A percentile compares a stretch with the other conserved stretches of the same genome.
These are phyloP conservation scores for Psilocybe cubensis DNA, from an alignment of 768 basidiomycete genomes.

Conservation along the genomic window DNA sequence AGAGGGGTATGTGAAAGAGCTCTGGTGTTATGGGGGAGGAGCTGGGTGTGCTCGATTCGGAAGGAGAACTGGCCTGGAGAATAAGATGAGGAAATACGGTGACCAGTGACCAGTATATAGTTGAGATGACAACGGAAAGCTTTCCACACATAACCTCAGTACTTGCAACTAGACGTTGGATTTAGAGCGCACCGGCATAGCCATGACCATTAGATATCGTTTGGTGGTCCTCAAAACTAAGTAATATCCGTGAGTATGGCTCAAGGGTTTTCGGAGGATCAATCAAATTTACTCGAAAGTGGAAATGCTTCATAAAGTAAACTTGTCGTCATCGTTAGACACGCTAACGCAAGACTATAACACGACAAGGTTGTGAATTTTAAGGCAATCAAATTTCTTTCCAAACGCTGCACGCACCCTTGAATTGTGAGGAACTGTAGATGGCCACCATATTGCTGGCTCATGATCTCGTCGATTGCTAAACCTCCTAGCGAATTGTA, in stretches of 20 bases:
- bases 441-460: constrained; percentile 61
- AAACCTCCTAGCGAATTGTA: constrained; percentile 32
- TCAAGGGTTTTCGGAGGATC: not conserved
- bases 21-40: constrained; percentile 30
- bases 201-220: constrained; percentile 60
- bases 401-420: constrained; percentile 48
- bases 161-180: not conserved
- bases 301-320: constrained; percentile 37
- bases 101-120: constrained; percentile 74
- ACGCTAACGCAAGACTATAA: constrained; percentile 38
- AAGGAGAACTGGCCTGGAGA: constrained; percentile 16
- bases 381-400: not conserved
- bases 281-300: constrained; percentile 25
- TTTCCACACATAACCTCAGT: constrained; percentile 10
- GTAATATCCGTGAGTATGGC: not conserved
- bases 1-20: constrained; percentile 48
- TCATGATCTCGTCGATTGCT: constrained; percentile 34
- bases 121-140: constrained; percentile 42
- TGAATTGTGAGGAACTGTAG: constrained; percentile 80
- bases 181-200: constrained; percentile 58
- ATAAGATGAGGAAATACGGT: constrained; percentile 61
- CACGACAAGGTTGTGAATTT: not conserved
- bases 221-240: constrained; percentile 50
- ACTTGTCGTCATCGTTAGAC: constrained; percentile 38
- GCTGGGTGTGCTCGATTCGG: constrained; percentile 24